phyloP scores from a whole-genome alignment of 306 rosid genomes.

The Vicia faba region DNA sequence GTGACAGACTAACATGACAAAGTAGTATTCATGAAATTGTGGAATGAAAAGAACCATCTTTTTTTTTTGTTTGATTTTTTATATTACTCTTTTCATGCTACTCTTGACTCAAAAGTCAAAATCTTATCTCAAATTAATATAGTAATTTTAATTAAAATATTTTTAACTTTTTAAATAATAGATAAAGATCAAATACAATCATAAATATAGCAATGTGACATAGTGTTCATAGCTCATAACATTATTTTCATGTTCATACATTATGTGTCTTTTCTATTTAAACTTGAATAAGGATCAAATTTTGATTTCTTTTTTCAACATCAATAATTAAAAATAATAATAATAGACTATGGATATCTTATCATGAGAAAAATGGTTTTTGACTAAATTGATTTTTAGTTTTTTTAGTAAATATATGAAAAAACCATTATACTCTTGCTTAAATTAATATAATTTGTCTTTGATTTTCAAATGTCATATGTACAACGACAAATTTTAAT shows the following conservation, averaged over 20 bases:
- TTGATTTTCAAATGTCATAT: background rate
- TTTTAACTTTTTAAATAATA: too few relatives aligned
- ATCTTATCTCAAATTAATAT: too few relatives aligned
- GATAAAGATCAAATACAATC: too few relatives aligned
- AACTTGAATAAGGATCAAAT: background rate
- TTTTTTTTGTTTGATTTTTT: background rate
- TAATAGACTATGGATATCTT: background rate
- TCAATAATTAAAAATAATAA: background rate
- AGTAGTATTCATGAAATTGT: conserved; percentile 7
- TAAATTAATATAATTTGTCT: background rate
- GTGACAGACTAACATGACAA: background rate
- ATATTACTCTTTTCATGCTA: background rate
- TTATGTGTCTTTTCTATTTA: background rate
- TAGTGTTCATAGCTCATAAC: too few relatives aligned
- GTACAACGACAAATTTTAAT: background rate
- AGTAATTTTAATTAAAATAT: too few relatives aligned
- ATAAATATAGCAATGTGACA: too few relatives aligned
- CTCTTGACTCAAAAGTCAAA: too few relatives aligned
- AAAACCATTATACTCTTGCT: conserved; percentile 4
- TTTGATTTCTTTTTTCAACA: background rate
- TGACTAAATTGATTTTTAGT: conserved; percentile 3
- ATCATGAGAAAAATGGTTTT: conserved; percentile 8
- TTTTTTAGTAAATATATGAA: background rate
- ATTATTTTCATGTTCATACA: conserved; percentile 6
- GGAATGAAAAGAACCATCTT: background rate